Percentiles rank a stretch among this genome's conserved stretches.
These are phyloP conservation scores for Zymoseptoria pseudotritici DNA, from an alignment of 2,329 filamentous ascomycete species.

Conservation along the genomic window DNA sequence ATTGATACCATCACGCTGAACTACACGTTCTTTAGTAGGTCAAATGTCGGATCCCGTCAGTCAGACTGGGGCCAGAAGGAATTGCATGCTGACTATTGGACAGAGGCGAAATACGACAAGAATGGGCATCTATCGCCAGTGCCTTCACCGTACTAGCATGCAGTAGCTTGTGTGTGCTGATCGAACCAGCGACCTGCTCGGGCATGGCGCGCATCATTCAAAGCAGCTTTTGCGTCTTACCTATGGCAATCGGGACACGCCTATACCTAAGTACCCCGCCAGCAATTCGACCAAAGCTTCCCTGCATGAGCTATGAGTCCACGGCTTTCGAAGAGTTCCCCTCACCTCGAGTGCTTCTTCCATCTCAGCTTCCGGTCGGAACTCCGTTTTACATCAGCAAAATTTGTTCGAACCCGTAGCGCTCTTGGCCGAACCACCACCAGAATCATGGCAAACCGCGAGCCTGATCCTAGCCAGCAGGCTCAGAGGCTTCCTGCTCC, in stretches of 20 bases:
- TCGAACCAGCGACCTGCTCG: neutral
- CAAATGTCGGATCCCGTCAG: neutral
- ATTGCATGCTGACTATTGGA: conserved; percentile 15
- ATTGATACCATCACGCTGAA: conserved; percentile 93
- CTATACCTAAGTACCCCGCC: neutral
- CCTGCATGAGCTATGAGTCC: neutral
- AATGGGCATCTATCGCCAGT: conserved; percentile 62
- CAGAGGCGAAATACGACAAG: conserved; percentile 78
- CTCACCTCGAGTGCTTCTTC: neutral
- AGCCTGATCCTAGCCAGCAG: conserved; percentile 25
- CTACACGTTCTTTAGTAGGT: conserved; percentile 97
- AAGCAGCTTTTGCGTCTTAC: too few species aligned
- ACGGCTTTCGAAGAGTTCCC: neutral
- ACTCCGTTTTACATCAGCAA: neutral
- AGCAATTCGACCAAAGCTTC: neutral
- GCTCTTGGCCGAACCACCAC: neutral
- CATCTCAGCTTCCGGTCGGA: neutral
- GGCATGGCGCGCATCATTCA: neutral
- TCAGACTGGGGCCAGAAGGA: neutral
- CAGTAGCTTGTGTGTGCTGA: neutral
- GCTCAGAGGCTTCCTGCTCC: conserved; percentile 25
- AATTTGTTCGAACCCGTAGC: neutral
- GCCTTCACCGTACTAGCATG: conserved; percentile 28
- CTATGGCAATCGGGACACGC: too few species aligned
- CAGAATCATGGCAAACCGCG: conserved; percentile 10